Conservation (phyloP, 1,284 basidiomycete species). For the Rhodotorula sp. region DNA sequence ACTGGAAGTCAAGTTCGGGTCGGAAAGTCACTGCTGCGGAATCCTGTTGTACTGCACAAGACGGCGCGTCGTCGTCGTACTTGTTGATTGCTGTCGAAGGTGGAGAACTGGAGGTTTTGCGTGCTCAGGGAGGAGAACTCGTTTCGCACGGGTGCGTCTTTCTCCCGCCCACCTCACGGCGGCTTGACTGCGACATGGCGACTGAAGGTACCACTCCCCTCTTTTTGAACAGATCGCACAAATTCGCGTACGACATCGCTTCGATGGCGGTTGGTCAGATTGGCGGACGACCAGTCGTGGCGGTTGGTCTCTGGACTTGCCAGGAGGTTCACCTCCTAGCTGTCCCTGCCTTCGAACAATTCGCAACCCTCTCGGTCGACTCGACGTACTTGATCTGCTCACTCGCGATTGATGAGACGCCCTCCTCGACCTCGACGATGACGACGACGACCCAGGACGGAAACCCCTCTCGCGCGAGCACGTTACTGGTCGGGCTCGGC, state of each 20-base stretch:
- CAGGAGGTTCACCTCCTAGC: slow-evolving; percentile 64
- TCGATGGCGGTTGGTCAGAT: slow-evolving; percentile 46
- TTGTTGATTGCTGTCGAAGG: slow-evolving; percentile 57
- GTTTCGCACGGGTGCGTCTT: slow-evolving; percentile 12
- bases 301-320: slow-evolving; percentile 74
- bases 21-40: slow-evolving; percentile 64
- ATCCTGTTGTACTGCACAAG: slow-evolving; percentile 53
- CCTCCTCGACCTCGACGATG: slow-evolving; percentile 53
- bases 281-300: slow-evolving; percentile 50
- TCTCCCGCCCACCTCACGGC: background rate
- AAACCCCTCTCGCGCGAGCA: slow-evolving; percentile 43
- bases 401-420: slow-evolving; percentile 55
- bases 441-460: slow-evolving; percentile 43
- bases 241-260: slow-evolving; percentile 46
- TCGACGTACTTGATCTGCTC: slow-evolving; percentile 64
- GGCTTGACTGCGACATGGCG: background rate
- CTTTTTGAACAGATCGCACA: slow-evolving; percentile 2
- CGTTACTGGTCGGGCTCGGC: slow-evolving; percentile 72
- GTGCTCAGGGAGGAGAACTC: slow-evolving; percentile 52
- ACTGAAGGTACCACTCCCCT: background rate
- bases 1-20: slow-evolving; percentile 18
- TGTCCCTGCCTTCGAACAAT: slow-evolving; percentile 54
- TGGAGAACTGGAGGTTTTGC: slow-evolving; percentile 53
- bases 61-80: slow-evolving; percentile 52
- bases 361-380: slow-evolving; percentile 48